A percentile compares a stretch with the other conserved stretches of the same genome.
Evolutionary conservation across 768 basidiomycete genomes (phyloP).

Genomic region (Tricholoma saponaceum): DNA sequence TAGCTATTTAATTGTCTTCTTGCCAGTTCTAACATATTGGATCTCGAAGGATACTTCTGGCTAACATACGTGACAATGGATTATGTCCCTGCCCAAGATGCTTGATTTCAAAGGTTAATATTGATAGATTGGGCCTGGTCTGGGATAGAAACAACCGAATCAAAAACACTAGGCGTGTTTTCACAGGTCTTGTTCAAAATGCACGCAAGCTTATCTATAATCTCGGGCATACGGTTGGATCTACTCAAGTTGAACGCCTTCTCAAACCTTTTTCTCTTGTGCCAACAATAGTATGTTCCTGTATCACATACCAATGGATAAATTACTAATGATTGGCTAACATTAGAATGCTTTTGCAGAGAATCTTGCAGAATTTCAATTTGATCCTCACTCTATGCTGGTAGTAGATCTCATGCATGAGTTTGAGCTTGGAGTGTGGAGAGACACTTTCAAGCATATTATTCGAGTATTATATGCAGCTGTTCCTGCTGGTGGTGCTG

Average conservation of each 20-base stretch:
- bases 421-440: too few relatives aligned
- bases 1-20: neutral
- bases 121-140: conserved; percentile 21
- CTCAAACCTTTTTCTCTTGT: conserved; percentile 7
- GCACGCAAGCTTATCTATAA: conserved; percentile 7
- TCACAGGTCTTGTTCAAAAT: too few relatives aligned
- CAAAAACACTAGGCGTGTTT: neutral
- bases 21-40: neutral
- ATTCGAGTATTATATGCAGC: conserved; percentile 26
- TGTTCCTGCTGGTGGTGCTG: neutral
- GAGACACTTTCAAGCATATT: conserved; percentile 28
- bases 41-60: conserved; percentile 12
- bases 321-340: conserved; percentile 3
- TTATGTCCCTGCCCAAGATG: conserved; percentile 26
- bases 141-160: conserved; percentile 4
- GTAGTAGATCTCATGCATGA: conserved; percentile 34
- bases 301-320: neutral
- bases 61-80: conserved; percentile 21
- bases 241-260: conserved; percentile 5
- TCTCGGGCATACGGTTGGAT: neutral
- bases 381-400: conserved; percentile 23
- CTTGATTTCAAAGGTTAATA: conserved; percentile 11
- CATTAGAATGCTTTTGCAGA: conserved; percentile 9
- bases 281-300: conserved; percentile 9
- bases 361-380: neutral